These are phyloP conservation scores for Venturia aucupariae DNA, from an alignment of 2,329 filamentous ascomycete species.

Conservation along the genomic window DNA sequence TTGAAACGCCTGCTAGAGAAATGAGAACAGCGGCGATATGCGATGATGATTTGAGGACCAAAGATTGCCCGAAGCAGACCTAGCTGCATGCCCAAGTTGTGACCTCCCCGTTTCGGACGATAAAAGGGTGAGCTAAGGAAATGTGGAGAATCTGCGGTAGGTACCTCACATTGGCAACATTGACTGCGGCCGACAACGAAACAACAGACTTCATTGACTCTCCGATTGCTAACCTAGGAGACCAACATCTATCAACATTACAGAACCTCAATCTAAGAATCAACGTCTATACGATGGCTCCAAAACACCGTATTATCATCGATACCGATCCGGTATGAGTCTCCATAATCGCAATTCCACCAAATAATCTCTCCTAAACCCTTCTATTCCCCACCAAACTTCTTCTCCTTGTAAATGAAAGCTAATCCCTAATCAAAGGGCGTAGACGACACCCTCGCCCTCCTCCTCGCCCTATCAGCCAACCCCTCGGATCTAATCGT, in stretches of 20 bases:
- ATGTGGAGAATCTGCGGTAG: neutral
- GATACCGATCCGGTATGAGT: conserved; percentile 78
- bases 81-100: neutral
- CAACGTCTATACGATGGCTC: conserved; percentile 26
- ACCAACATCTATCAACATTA: no score
- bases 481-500: conserved; percentile 78
- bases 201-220: neutral
- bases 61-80: neutral
- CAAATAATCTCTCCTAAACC: neutral
- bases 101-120: neutral
- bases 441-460: conserved; percentile 82
- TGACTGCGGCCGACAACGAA: neutral
- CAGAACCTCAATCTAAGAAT: no score
- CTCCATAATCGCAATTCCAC: neutral
- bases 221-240: no score
- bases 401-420: neutral
- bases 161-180: neutral
- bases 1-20: neutral
- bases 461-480: conserved; percentile 77
- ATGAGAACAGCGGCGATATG: neutral
- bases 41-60: neutral
- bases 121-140: neutral
- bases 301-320: conserved; percentile 64
- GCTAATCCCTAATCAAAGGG: conserved; percentile 38
- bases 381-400: neutral